Base-by-base conservation (phyloP, 1,284 basidiomycete genomes). In the Ustilago curta region DNA sequence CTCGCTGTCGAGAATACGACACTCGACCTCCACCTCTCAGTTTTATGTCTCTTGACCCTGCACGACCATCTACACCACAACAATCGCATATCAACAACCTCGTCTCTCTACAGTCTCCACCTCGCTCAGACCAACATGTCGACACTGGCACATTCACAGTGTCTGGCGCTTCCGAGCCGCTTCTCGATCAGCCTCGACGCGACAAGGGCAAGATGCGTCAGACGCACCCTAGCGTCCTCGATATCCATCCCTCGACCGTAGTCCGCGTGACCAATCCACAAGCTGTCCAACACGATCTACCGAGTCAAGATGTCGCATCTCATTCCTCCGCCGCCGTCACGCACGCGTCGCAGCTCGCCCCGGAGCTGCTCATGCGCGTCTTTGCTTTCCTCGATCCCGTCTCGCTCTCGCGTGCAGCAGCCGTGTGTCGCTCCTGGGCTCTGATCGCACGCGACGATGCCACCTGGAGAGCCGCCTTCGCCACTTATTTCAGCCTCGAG, bases 381-480 rank as follows among this genome's bases (percentile, higher is more conserved):
- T 91, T 92, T n/a, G 88, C 91, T 11, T 90, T 90, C 82, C 90
- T 94, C 57, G 88, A 90, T 78, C 91, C 92, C 0, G 86, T 86
- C 0, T 87, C 89, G 7, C 89, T 95, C 40, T 84, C 90, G 50
- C 84, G 88, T 2, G 88, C 93, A 71, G 87, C 88, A 12, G 84
- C 85, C 69, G 89, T 91, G 48, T 90, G 89, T 83, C 87, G 85
- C 49, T 79, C 84, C 49, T 88, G 94, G 69, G 87, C 88, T 75
- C 86, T 88, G 65, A 91, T 93, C 87, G 87, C 92, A 87, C 88
- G 88, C 67, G 89, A 92, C 79, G 93, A 95, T 68, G 90, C 90
- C 76, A 93, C 91, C 32, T 95, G 93, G 93, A 88, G 89, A 51
- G 87, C 89, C n/a, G 92, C 93, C n/a, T 93, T 92, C 82, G 86